Evolutionary conservation across 139 green algal genomes (phyloP), one percentile per base, ranked within the genome.

Genomic region (Chlorella sp.): DNA sequence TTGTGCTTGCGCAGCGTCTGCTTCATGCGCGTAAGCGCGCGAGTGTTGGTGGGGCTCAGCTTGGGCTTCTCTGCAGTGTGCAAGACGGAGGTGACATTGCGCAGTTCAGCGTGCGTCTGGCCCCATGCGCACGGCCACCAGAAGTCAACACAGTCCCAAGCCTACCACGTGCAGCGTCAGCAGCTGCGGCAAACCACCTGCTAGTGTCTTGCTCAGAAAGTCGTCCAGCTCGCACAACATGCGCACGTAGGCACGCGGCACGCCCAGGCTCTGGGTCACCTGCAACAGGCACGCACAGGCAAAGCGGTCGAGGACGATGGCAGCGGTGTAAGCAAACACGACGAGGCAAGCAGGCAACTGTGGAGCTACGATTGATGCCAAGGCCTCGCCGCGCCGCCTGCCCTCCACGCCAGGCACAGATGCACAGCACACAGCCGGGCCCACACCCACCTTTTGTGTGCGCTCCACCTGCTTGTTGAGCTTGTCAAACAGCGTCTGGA

Each of bases 391-490:
- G 19, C 71, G 71, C 28, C 71, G 21, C 0, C 71, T 21, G 71
- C 75, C 36, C 3, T 81, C 3, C 78, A 78, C 28, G n/a, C 71
- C 71, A 78, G 30, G 24, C 37, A 30, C 37, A 30, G 36, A n/a
- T 22, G 37, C 77, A 11, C 36, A 18, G 77, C 77, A 28, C 48
- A 39, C 11, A 1, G 30, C 42, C 26, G 19, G 24, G 90, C 90
- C 57, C 83, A 66, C 19, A 34, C 80, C 88, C 37, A 93, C 90
- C 90, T 96, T 97, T 79, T 92, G 91, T 36, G 92, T 91, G 91
- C 97, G 98, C 89, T 99, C 98, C 71, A 99, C 92, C 90, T 99
- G 98, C 95, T 99, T 98, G 93, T 99, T 98, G n/a, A 99, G 92
- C 93, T 98, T 98, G 76, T 99, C 97, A 88, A 99, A 99, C 68